phyloP scores from a whole-genome alignment of 768 basidiomycete genomes.

The Tricholomella constricta region DNA sequence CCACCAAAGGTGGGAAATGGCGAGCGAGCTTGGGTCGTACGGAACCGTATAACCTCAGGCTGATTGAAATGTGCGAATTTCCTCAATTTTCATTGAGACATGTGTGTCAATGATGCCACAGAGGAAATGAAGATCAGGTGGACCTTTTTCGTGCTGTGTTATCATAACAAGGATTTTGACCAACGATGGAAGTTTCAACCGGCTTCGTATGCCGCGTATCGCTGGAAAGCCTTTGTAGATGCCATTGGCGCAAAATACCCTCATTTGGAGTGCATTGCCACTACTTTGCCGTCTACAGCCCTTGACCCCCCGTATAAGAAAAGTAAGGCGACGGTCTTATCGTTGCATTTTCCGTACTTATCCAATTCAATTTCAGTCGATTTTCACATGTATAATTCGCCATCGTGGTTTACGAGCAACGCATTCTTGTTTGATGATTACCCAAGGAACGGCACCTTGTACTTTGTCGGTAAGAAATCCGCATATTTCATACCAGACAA shows the following conservation, averaged over 20 bases:
- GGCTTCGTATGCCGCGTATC: constrained; percentile 6
- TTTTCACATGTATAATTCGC: constrained; percentile 54
- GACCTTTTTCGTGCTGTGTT: not conserved
- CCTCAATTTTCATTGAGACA: not conserved
- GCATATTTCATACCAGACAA: not conserved
- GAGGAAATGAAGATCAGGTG: constrained; percentile 10
- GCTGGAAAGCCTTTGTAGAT: constrained; percentile 10
- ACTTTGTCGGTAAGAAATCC: constrained; percentile 43
- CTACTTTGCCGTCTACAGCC: constrained; percentile 34
- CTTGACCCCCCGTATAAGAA: constrained; percentile 47
- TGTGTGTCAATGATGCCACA: not conserved
- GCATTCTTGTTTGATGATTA: constrained; percentile 54
- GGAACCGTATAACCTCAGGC: constrained; percentile 5
- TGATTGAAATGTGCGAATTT: constrained; percentile 7
- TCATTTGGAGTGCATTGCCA: constrained; percentile 8
- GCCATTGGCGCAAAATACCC: constrained; percentile 9
- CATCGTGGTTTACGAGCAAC: constrained; percentile 46
- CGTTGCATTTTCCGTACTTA: not conserved
- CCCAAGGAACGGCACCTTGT: constrained; percentile 54
- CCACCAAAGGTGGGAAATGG: constrained; percentile 7
- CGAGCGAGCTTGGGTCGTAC: constrained; percentile 10
- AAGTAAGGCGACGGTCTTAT: constrained; percentile 16
- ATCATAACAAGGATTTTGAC: not conserved
- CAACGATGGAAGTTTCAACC: constrained; percentile 5
- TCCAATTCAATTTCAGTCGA: constrained; percentile 38